Evolutionary conservation across 169 alveolate genomes (phyloP).

Genomic region (Cryptosporidium baileyi): DNA sequence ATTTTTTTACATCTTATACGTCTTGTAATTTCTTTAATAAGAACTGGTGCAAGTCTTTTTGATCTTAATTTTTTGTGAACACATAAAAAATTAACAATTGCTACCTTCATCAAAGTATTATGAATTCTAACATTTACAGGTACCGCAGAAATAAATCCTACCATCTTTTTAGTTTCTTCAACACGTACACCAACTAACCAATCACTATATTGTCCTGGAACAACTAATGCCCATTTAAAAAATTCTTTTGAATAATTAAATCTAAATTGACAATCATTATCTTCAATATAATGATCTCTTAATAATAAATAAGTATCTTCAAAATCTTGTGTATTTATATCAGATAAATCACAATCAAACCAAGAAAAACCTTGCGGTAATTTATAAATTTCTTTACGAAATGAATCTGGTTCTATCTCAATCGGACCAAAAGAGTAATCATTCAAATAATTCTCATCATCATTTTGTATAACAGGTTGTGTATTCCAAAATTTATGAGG

Average conservation of each 20-base stretch:
- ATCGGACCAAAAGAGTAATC: slow-evolving; percentile 41
- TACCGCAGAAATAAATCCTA: slow-evolving; percentile 94
- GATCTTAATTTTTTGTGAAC: slow-evolving; percentile 96
- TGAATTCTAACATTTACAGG: slow-evolving; percentile 87
- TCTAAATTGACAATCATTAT: slow-evolving; percentile 95
- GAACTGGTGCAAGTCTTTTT: slow-evolving; percentile 88
- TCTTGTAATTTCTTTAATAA: slow-evolving; percentile 96
- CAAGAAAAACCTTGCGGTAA: slow-evolving; percentile 93
- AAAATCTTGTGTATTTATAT: slow-evolving; percentile 73
- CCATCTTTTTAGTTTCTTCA: slow-evolving; percentile 81
- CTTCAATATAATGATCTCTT: slow-evolving; percentile 96
- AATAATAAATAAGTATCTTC: slow-evolving; percentile 87
- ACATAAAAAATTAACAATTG: slow-evolving; percentile 96
- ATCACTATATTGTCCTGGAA: slow-evolving; percentile 87
- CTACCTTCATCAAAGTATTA: slow-evolving; percentile 82
- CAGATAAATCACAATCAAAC: slow-evolving; percentile 87
- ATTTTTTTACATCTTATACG: slow-evolving; percentile 91
- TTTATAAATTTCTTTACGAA: slow-evolving; percentile 81
- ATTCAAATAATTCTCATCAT: slow-evolving; percentile 72
- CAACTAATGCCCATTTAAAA: slow-evolving; percentile 93
- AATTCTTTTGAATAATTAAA: slow-evolving; percentile 95
- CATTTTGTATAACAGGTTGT: slow-evolving; percentile 92
- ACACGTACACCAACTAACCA: slow-evolving; percentile 94
- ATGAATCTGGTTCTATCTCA: slow-evolving; percentile 76
- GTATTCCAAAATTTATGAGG: slow-evolving; percentile 94